Evolutionary conservation across 768 basidiomycete genomes (phyloP).

Genomic region (Lanmaoa pseudosensibilis): DNA sequence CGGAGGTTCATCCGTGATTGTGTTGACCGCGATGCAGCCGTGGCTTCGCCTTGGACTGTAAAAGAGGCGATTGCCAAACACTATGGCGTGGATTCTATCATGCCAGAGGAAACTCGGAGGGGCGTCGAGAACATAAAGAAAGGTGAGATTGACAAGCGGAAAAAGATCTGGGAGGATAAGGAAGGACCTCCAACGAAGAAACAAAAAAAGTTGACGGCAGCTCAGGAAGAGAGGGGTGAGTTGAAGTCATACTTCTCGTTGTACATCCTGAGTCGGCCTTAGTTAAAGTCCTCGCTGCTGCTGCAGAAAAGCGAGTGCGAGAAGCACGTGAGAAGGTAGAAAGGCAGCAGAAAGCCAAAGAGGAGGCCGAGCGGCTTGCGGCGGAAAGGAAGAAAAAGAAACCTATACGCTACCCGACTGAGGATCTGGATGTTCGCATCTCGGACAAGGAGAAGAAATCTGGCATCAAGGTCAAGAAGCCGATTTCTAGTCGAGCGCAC

Average conservation of each 20-base stretch:
- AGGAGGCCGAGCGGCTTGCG: slow-evolving; percentile 68
- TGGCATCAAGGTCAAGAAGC: slow-evolving; percentile 67
- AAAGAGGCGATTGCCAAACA: slow-evolving; percentile 80
- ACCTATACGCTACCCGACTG: slow-evolving; percentile 88
- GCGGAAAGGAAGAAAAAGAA: slow-evolving; percentile 87
- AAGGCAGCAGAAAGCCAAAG: slow-evolving; percentile 61
- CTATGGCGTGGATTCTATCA: slow-evolving; percentile 81
- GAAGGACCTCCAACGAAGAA: slow-evolving; percentile 81
- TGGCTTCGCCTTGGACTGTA: slow-evolving; percentile 95
- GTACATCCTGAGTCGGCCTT: slow-evolving; percentile 13
- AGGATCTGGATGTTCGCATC: slow-evolving; percentile 82
- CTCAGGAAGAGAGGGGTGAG: slow-evolving; percentile 74
- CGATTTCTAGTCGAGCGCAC: slow-evolving; percentile 56
- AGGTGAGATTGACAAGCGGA: slow-evolving; percentile 89
- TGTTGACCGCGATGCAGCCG: slow-evolving; percentile 86
- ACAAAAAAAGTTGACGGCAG: slow-evolving; percentile 73
- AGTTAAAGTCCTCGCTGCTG: slow-evolving; percentile 33
- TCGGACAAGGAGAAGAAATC: slow-evolving; percentile 82
- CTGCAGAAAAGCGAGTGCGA: slow-evolving; percentile 64
- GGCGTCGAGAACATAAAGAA: slow-evolving; percentile 80
- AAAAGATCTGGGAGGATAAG: slow-evolving; percentile 88
- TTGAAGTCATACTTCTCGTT: not conserved
- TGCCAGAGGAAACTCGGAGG: slow-evolving; percentile 82
- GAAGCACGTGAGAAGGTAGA: slow-evolving; percentile 72
- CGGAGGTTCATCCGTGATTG: slow-evolving; percentile 96